Base-by-base conservation (phyloP, 257 asterid species). In the Gentiana dahurica region DNA sequence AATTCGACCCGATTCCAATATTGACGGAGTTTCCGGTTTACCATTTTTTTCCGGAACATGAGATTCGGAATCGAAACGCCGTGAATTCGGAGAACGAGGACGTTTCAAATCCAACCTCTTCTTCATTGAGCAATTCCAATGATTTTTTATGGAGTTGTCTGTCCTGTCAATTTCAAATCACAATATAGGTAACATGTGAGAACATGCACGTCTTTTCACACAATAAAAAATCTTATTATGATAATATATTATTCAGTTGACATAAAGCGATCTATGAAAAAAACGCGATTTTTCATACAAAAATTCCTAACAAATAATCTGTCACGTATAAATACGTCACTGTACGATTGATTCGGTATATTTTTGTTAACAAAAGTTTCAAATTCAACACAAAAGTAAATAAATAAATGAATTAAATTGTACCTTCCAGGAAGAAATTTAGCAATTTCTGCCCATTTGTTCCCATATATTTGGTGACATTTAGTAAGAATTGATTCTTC, bases 391-490 rank as follows among this genome's bases (percentile, higher is more conserved):
- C 15, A 7, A 38, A 7, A 24, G 2, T 8, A 54, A 36, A 38
- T 10, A 65, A 41, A 12, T 12, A 58, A 6, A 34, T 0, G 51
- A 9, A 36, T 41, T 41, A 51, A 11, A 53, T 62, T 62, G 58
- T 82, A 85, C 96, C 96, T 87, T 71, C 96, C 96, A 4, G 94
- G 94, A 58, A 84, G 73, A 73, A 74, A 80, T 57, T 69, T 87
- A 11, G 92, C 85, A 36, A 87, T 84, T 68, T 84, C 89, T 49
- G 87, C 94, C 94, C 96, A 87, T 63, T 70, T 87, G 75, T 84
- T 87, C 53, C 96, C 96, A 38, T 76, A 78, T 47, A 59, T 50
- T 68, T 66, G 78, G 58, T 87, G 96, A 65, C 75, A 78, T 51
- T 66, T 63, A 35, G 57, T 59, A 59, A 87, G 75, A 65, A 71